Evolutionary conservation across 495 filamentous ascomycete species (phyloP), one percentile per base, ranked within the genome.

Genomic region (Xylaria cubensis): DNA sequence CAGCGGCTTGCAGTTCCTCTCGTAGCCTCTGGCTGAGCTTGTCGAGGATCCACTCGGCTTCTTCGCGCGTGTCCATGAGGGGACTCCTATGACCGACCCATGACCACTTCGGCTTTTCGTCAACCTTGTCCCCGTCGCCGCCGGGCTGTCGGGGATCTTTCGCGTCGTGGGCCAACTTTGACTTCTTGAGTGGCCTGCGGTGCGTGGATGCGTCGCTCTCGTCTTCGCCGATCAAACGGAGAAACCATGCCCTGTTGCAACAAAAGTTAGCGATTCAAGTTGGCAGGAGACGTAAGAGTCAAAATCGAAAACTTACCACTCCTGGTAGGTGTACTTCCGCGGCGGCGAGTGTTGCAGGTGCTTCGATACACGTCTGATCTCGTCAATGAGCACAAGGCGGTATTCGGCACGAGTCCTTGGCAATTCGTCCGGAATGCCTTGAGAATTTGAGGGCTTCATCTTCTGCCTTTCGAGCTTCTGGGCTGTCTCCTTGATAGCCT

Each of bases 21-120:
- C 86, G 83, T 69, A 94, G 73, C 68, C 80, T 85, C 65, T 83
- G 80, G 51, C 85, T 86, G 67, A 94, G 78, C 73, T 86, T 86
- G 73, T 91, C 89, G 32, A 97, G 77, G 36, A 97, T 87, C 94
- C 94, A 97, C 78, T 94, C 89, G 10, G 93, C 84, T 78, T 97
- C 94, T 65, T 84, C 87, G 74, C 90, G 88, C 9, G 86, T 85
- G 5, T 92, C 90, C 85, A 97, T 90, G 58, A 97, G 80, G 12
- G 94, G 94, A 73, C 89, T 92, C 21, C 86, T 82, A 63, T 88
- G 84, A 8, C 91, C 90, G 9, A 97, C 82, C 94, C 94, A 97
- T 55, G 90, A 92, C 93, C 93, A 95, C 62, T 82, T 77, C 1
- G 69, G 58, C 53, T 0, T 53, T 29, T 73, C 64, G 34, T 68